phyloP scores from a whole-genome alignment of 2,329 filamentous ascomycete species.

The Paracamarosporium sp. region DNA sequence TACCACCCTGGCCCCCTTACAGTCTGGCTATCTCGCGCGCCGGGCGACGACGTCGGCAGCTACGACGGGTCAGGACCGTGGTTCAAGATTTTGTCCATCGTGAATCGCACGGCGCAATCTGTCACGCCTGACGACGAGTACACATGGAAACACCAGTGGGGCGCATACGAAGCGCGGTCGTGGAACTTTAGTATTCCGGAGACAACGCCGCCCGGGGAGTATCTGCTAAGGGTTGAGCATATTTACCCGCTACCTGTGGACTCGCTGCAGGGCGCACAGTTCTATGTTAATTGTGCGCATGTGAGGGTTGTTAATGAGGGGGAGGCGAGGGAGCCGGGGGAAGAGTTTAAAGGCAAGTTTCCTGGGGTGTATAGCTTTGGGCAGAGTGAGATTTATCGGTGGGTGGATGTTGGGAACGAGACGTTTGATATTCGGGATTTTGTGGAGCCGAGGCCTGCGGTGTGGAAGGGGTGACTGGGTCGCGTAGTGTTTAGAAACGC shows the following conservation, averaged over 20 bases:
- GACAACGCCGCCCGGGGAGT: slow-evolving; percentile 17
- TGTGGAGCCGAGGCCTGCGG: slow-evolving; percentile 18
- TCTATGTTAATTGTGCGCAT: slow-evolving; percentile 22
- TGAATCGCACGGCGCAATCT: slow-evolving; percentile 14
- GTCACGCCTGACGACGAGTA: slow-evolving; percentile 16
- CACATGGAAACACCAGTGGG: slow-evolving; percentile 22
- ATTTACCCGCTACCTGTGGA: slow-evolving; percentile 20
- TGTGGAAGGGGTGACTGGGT: slow-evolving; percentile 7
- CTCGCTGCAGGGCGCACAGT: slow-evolving; percentile 19
- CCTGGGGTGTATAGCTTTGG: slow-evolving; percentile 13
- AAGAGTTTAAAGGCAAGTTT: background rate
- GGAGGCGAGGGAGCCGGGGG: background rate
- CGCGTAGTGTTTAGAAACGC: too few species aligned
- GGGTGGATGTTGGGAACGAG: slow-evolving; percentile 24
- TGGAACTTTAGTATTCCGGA: slow-evolving; percentile 17
- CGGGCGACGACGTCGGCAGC: background rate
- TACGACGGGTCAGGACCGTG: slow-evolving; percentile 18
- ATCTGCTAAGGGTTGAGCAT: slow-evolving; percentile 22
- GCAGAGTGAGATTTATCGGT: slow-evolving; percentile 22
- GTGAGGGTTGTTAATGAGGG: slow-evolving; percentile 12
- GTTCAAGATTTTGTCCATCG: slow-evolving; percentile 22
- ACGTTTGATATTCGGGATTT: slow-evolving; percentile 24
- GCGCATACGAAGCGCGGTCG: slow-evolving; percentile 18
- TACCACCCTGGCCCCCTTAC: slow-evolving; percentile 19
- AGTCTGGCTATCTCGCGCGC: slow-evolving; percentile 13